Percentiles rank a stretch among this genome's conserved stretches.
phyloP scores from a whole-genome alignment of 2,329 filamentous ascomycete genomes.

The Orbilia quercus region DNA sequence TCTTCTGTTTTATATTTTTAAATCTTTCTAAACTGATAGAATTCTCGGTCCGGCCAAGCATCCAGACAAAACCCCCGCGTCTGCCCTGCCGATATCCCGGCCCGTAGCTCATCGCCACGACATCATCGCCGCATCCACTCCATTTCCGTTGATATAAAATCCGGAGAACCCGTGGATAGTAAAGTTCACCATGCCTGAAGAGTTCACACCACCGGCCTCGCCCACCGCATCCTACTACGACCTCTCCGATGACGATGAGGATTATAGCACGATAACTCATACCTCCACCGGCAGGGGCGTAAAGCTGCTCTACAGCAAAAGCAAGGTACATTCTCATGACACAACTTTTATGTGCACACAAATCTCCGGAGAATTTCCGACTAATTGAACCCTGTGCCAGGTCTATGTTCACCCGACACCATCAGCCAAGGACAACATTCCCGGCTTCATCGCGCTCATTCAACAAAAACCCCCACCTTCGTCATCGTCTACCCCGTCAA shows the following conservation, averaged over 20 bases:
- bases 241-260: conserved; percentile 80
- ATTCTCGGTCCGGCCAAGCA: background rate
- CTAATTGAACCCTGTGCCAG: conserved; percentile 63
- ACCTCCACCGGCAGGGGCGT: conserved; percentile 81
- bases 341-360: no score
- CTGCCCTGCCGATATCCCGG: conserved; percentile 27
- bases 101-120: conserved; percentile 29
- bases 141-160: conserved; percentile 42
- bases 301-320: conserved; percentile 94
- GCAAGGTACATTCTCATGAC: conserved; percentile 75
- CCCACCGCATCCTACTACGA: conserved; percentile 92
- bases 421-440: conserved; percentile 93
- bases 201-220: conserved; percentile 68
- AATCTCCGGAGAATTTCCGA: background rate
- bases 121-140: conserved; percentile 20
- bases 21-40: background rate
- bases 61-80: background rate
- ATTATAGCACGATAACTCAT: conserved; percentile 92
- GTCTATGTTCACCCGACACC: conserved; percentile 97
- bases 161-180: conserved; percentile 27
- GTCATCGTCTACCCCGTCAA: conserved; percentile 2
- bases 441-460: conserved; percentile 90
- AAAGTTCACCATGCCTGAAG: conserved; percentile 43
- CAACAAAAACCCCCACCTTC: conserved; percentile 80
- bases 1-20: background rate